These are phyloP conservation scores for Irpex rosettiformis DNA, from an alignment of 1,284 basidiomycete genomes.

Conservation along the genomic window DNA sequence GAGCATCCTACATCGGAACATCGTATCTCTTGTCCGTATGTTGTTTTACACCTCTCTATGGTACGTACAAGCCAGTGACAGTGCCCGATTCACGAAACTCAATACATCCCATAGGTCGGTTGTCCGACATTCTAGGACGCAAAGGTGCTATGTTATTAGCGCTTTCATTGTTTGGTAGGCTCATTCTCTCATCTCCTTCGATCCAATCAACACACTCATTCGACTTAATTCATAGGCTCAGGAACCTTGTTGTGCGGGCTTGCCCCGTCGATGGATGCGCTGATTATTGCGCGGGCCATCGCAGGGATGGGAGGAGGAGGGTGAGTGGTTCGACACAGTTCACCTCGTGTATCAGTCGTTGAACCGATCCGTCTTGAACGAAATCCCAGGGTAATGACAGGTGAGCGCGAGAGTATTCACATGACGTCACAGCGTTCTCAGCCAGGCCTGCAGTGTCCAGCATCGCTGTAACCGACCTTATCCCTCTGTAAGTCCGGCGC, in stretches of 20 bases:
- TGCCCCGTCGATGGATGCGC: slow-evolving; percentile 78
- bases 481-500: slow-evolving; percentile 64
- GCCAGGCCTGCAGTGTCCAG: slow-evolving; percentile 56
- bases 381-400: slow-evolving; percentile 70
- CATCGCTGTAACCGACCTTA: slow-evolving; percentile 73
- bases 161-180: slow-evolving; percentile 73
- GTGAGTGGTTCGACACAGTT: slow-evolving; percentile 37
- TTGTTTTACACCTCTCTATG: slow-evolving; percentile 89
- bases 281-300: slow-evolving; percentile 77
- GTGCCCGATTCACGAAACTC: background rate
- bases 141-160: slow-evolving; percentile 83
- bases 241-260: slow-evolving; percentile 82
- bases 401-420: slow-evolving; percentile 31
- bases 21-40: slow-evolving; percentile 86
- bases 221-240: too few relatives aligned
- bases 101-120: slow-evolving; percentile 52
- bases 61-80: slow-evolving; percentile 35
- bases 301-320: slow-evolving; percentile 92
- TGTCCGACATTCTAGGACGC: slow-evolving; percentile 85
- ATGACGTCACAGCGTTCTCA: slow-evolving; percentile 24
- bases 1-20: slow-evolving; percentile 85
- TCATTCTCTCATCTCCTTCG: too few relatives aligned
- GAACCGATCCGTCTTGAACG: slow-evolving; percentile 6
- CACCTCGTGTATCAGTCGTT: slow-evolving; percentile 16
- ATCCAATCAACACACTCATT: too few relatives aligned